Evolutionary conservation across 2,329 filamentous ascomycete genomes (phyloP).

Genomic region (Microcyclosporella mali): DNA sequence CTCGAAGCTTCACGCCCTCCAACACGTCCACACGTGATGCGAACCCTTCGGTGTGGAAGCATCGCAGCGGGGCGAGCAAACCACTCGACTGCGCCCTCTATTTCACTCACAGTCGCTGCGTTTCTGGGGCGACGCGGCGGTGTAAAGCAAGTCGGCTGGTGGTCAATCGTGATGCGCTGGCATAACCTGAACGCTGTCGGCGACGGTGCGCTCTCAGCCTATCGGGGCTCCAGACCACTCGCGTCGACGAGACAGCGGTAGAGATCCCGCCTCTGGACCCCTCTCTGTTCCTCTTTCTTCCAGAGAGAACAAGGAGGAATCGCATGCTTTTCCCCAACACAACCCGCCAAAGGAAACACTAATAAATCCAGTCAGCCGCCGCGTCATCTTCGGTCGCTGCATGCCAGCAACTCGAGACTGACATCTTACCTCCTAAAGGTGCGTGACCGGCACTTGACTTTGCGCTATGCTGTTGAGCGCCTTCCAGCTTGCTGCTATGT

Average conservation of each 20-base stretch:
- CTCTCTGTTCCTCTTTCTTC: too few species aligned
- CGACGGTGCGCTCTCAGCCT: slow-evolving; percentile 5
- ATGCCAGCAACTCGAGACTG: not conserved
- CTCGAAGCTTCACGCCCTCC: not conserved
- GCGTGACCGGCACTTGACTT: not conserved
- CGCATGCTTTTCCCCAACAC: too few species aligned
- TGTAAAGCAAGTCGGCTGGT: not conserved
- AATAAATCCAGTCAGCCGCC: not conserved
- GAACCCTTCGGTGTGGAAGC: too few species aligned
- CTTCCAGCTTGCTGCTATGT: not conserved
- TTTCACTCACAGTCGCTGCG: not conserved
- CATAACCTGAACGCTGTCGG: too few species aligned
- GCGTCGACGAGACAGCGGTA: not conserved
- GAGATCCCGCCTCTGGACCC: slow-evolving; percentile 1
- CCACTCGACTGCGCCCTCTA: not conserved
- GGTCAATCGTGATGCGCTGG: slow-evolving; percentile 1
- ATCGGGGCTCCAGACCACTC: slow-evolving; percentile 4
- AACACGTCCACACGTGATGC: slow-evolving; percentile 4
- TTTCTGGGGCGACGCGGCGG: slow-evolving; percentile 6
- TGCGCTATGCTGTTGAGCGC: slow-evolving; percentile 4
- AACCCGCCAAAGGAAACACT: slow-evolving; percentile 1
- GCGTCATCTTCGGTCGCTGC: slow-evolving; percentile 9
- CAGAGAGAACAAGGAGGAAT: too few species aligned
- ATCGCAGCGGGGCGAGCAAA: not conserved
- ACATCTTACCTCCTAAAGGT: not conserved